Evolutionary conservation across 768 basidiomycete genomes (phyloP).

Genomic region (Hypholoma fasciculare): DNA sequence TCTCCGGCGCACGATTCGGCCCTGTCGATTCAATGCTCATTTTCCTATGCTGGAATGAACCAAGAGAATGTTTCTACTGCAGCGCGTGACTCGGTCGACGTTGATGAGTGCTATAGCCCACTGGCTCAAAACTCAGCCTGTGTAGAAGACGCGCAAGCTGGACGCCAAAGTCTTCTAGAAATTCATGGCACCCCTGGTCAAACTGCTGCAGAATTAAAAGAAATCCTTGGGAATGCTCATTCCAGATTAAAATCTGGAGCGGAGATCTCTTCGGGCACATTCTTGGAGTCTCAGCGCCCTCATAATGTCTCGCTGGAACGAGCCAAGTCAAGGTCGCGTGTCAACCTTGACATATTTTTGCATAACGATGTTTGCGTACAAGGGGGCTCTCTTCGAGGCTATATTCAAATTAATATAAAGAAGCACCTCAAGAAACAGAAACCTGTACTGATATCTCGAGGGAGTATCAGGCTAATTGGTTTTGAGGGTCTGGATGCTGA

Average conservation of each 20-base stretch:
- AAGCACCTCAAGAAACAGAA: conserved; percentile 54
- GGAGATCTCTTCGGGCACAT: conserved; percentile 27
- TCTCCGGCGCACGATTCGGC: background rate
- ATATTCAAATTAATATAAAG: conserved; percentile 64
- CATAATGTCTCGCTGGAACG: conserved; percentile 51
- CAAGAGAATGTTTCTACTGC: background rate
- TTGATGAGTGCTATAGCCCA: no score
- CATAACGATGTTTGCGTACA: conserved; percentile 78
- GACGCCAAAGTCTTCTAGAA: background rate
- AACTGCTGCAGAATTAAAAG: conserved; percentile 27
- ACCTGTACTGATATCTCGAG: conserved; percentile 65
- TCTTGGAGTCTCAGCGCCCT: background rate
- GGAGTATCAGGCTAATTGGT: conserved; percentile 81
- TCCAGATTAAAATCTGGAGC: conserved; percentile 58
- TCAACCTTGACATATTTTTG: conserved; percentile 80
- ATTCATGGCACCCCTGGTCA: conserved; percentile 20
- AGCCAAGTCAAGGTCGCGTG: conserved; percentile 69
- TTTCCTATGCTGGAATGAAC: background rate
- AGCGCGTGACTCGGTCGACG: no score
- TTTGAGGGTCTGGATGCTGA: conserved; percentile 71
- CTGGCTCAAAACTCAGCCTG: no score
- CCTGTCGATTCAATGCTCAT: background rate
- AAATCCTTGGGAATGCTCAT: conserved; percentile 60
- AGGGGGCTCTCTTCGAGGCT: conserved; percentile 71
- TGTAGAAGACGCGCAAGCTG: no score